Percentiles rank a stretch among this genome's conserved stretches.
Conservation (phyloP, 345 rosid species). For the Eucalyptus marginata region DNA sequence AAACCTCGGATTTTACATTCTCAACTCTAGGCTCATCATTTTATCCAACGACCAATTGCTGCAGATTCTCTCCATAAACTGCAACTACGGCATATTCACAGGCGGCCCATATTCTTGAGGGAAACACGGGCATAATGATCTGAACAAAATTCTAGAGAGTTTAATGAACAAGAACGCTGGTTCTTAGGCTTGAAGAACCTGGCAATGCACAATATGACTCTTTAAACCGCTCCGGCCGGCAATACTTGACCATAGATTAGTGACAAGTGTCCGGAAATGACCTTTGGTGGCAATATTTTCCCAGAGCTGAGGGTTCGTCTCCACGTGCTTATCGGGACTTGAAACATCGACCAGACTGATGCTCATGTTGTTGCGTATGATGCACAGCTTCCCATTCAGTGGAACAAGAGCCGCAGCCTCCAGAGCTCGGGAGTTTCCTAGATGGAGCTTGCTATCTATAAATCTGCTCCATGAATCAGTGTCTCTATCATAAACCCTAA, state of each 20-base stretch:
- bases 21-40: not conserved
- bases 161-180: not conserved
- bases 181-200: conserved; percentile 86
- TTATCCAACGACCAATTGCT: not conserved
- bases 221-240: conserved; percentile 86
- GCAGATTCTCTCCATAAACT: not conserved
- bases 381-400: conserved; percentile 73
- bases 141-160: not conserved
- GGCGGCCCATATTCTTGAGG: not conserved
- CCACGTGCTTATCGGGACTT: conserved; percentile 47
- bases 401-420: conserved; percentile 98
- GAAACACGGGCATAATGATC: not conserved
- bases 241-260: conserved; percentile 79
- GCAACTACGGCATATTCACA: not conserved
- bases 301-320: conserved; percentile 68
- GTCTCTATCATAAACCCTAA: conserved; percentile 61
- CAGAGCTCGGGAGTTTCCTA: conserved; percentile 65
- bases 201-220: conserved; percentile 91
- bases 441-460: conserved; percentile 84
- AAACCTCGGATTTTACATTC: not conserved
- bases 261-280: conserved; percentile 63
- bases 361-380: conserved; percentile 91
- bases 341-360: conserved; percentile 86
- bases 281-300: conserved; percentile 82
- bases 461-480: conserved; percentile 77